A percentile compares a stretch with the other conserved stretches of the same genome.
Evolutionary conservation across 306 rosid species (phyloP).

Genomic region (Cercis canadensis): DNA sequence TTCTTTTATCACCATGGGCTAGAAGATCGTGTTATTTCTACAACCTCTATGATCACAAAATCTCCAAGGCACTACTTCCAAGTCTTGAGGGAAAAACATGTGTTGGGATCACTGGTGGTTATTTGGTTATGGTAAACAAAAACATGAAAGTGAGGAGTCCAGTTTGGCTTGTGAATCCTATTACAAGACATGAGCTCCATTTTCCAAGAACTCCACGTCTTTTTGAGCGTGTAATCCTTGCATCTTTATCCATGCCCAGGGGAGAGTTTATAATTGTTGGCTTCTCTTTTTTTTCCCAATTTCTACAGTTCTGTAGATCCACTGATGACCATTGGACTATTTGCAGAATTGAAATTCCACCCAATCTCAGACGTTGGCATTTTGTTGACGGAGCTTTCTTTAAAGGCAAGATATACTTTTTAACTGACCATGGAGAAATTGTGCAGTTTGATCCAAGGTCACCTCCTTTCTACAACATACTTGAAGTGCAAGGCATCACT

Average conservation of each 20-base stretch:
- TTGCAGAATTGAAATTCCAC: not conserved
- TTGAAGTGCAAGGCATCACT: not conserved
- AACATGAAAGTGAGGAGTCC: not conserved
- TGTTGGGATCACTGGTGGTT: not conserved
- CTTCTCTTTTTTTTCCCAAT: not conserved
- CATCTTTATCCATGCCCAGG: not conserved
- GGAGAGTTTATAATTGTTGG: not conserved
- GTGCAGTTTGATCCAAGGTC: not conserved
- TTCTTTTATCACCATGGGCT: not conserved
- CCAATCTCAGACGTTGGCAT: not conserved
- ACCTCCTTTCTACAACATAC: not conserved
- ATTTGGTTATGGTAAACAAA: not conserved
- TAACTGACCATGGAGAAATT: not conserved
- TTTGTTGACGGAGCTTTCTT: not conserved
- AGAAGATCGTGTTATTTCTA: not conserved
- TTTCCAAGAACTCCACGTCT: not conserved
- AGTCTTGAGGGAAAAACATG: not conserved
- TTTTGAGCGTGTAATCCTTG: not conserved
- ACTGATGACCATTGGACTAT: not conserved
- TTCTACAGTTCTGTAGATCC: not conserved
- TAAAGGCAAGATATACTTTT: not conserved
- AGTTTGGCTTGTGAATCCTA: not conserved
- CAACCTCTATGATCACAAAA: not conserved
- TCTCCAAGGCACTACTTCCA: not conserved
- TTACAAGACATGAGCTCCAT: not conserved